Evolutionary conservation across 768 basidiomycete species (phyloP).

Genomic region (Tulasnella sp.): DNA sequence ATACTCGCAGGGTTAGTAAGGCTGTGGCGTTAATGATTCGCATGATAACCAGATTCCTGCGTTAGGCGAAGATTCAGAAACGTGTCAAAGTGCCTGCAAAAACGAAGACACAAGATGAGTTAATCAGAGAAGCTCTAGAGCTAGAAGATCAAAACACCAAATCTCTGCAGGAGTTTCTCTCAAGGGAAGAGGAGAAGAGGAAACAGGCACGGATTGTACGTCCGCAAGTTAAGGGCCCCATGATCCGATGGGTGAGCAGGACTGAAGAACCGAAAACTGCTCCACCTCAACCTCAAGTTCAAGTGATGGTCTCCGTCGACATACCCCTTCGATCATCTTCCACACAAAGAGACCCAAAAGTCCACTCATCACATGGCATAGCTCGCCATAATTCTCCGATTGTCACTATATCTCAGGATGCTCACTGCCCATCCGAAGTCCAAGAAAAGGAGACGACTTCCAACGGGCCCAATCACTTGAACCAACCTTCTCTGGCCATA

Average conservation of each 20-base stretch:
- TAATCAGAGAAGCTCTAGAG: slow-evolving; percentile 70
- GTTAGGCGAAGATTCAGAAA: slow-evolving; percentile 40
- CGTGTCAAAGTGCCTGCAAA: slow-evolving; percentile 42
- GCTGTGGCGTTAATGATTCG: background rate
- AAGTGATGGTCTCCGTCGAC: slow-evolving; percentile 9
- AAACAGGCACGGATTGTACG: slow-evolving; percentile 52
- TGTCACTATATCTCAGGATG: too few species aligned
- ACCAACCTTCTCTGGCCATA: too few species aligned
- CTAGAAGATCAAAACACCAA: slow-evolving; percentile 75
- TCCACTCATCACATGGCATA: too few species aligned
- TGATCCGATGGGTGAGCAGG: slow-evolving; percentile 58
- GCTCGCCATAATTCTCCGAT: too few species aligned
- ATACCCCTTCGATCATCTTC: too few species aligned
- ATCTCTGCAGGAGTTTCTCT: slow-evolving; percentile 67
- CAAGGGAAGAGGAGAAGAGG: slow-evolving; percentile 69
- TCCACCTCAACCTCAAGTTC: background rate
- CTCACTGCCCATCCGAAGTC: too few species aligned
- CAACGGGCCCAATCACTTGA: too few species aligned
- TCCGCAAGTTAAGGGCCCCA: slow-evolving; percentile 47
- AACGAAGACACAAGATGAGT: slow-evolving; percentile 62
- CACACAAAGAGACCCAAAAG: too few species aligned
- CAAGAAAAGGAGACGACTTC: too few species aligned
- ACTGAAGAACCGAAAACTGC: slow-evolving; percentile 39
- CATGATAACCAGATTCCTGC: background rate
- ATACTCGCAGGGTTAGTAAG: slow-evolving; percentile 25